These are phyloP conservation scores for Ampelocalamus luodianensis DNA, from an alignment of 176 grass and related monocot genomes.

Conservation along the genomic window DNA sequence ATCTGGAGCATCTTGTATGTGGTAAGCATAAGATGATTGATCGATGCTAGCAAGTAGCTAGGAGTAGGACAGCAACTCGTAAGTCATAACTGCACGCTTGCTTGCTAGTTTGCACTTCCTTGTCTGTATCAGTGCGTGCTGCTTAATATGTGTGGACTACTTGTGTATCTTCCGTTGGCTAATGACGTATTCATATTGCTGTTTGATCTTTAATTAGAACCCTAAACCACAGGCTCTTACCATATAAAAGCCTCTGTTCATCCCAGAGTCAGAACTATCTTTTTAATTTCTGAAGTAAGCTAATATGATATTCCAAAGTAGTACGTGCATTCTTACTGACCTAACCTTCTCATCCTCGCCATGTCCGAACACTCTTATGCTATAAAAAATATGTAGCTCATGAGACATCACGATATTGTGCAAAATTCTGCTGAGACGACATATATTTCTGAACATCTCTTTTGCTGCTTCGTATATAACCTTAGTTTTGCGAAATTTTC, in stretches of 20 bases:
- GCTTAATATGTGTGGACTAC: constrained; percentile 17
- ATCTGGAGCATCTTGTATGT: constrained; percentile 87
- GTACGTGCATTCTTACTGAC: not conserved
- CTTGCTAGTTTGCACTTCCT: constrained; percentile 17
- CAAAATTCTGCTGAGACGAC: not conserved
- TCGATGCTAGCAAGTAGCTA: constrained; percentile 32
- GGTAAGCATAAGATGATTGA: constrained; percentile 41
- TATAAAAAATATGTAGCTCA: not conserved
- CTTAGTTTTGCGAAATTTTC: not conserved
- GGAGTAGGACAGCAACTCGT: constrained; percentile 41
- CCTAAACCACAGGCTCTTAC: not conserved
- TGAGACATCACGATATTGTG: not conserved
- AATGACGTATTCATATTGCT: constrained; percentile 4
- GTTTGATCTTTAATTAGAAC: not conserved
- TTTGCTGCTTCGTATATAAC: not conserved
- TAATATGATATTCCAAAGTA: not conserved
- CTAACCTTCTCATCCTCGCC: not conserved
- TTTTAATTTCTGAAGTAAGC: not conserved
- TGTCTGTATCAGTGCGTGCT: not conserved
- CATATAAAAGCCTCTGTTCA: not conserved
- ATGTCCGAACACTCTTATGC: not conserved
- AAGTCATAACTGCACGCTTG: constrained; percentile 23
- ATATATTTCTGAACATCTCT: not conserved
- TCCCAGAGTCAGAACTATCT: not conserved
- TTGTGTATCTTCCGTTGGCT: not conserved